Conservation (phyloP, 257 asterid genomes). For the Galeopsis tetrahit region DNA sequence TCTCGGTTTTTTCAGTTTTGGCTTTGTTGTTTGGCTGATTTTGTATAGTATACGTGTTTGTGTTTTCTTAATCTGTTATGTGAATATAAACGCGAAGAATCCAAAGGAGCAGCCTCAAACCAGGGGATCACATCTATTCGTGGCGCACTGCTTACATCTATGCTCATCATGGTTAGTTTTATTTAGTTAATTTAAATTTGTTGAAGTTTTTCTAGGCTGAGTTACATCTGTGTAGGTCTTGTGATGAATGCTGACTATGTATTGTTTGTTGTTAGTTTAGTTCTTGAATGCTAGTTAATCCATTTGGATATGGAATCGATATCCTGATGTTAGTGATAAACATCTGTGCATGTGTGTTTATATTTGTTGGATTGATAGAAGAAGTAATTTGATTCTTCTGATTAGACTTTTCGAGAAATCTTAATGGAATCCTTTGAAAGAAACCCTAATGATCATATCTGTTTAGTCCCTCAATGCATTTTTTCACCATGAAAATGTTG, state of each 20-base stretch:
- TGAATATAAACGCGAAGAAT: constrained; percentile 48
- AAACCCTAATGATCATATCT: constrained; percentile 2
- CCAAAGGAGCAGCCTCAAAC: constrained; percentile 65
- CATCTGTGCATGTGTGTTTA: neutral
- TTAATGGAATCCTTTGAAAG: constrained; percentile 14
- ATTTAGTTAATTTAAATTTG: neutral
- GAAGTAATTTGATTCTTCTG: neutral
- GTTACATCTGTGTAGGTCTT: neutral
- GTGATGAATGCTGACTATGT: neutral
- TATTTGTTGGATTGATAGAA: neutral
- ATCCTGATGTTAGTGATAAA: neutral
- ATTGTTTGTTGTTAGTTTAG: neutral
- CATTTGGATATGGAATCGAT: neutral
- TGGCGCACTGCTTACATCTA: constrained; percentile 89
- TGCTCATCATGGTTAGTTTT: constrained; percentile 81
- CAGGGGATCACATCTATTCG: constrained; percentile 96
- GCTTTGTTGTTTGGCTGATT: constrained; percentile 18
- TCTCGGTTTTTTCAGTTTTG: neutral
- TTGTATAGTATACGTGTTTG: constrained; percentile 10
- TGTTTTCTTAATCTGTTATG: constrained; percentile 7
- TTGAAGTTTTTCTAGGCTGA: neutral
- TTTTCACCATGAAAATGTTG: neutral
- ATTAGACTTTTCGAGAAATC: neutral
- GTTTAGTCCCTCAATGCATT: neutral
- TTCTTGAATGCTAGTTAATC: neutral